Base-by-base conservation (phyloP, 2,329 filamentous ascomycete species). In the Alternaria triticimaculans region DNA sequence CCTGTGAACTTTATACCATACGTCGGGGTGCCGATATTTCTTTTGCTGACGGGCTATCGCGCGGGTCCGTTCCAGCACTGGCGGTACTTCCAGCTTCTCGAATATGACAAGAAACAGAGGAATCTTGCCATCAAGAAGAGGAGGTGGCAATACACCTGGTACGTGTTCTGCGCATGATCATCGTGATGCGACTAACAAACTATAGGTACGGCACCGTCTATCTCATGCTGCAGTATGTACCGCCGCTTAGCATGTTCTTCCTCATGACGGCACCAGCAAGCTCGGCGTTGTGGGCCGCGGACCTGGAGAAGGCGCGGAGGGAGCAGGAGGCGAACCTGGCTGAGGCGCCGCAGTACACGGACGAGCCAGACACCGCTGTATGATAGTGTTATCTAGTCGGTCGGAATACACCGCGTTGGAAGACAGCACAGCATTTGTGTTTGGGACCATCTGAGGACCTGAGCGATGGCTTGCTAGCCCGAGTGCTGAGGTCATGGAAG, bases 221-320 rank as follows among this genome's bases (percentile, higher is more conserved):
- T 54, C 88, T 97, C 82, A 79, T 93, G 7, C 81, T 98, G 26
- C 93, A 97, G 81, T 86, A 98, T n/a, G 86, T 97, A 9, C 96
- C 96, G 1, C 86, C 95, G 12, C 81, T 97, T 53, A 96, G 92
- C n/a, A 96, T 99, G 86, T 89, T 98, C 76, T 97, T 98, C 78
- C 85, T 98, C 43, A 82, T 99, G 69, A 97, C 95, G 0, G 94
- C 92, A 4, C 91, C 94, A 1, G 88, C 89, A 20, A 96, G 95
- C 3, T 90, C 92, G 46, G 95, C 93, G 1, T 82, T 98, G 37
- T 98, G 95, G 94, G 92, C 89, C 2, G 90, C 90, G 2, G 89
- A 90, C 68, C 82, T 97, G 55, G 94, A 98, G 80, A 71, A 51
- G 3, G 46, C 67, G 56, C 68, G 74, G 25, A 70, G 75, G 58